Base-by-base conservation (phyloP, 345 rosid species). In the Pseudoturritis turrita region DNA sequence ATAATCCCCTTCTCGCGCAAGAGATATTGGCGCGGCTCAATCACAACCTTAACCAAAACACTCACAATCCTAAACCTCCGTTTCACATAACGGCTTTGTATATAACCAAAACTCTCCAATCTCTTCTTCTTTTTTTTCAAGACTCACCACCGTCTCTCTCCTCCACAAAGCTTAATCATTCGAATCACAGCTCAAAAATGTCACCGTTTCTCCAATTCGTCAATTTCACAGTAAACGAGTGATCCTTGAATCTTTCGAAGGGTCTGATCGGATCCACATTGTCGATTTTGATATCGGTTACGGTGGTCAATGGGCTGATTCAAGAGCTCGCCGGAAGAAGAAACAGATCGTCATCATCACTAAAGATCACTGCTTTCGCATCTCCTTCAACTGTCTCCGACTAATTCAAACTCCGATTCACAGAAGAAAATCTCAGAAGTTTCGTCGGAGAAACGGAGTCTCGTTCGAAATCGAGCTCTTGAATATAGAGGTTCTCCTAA, bases 1-100 rank as follows among this genome's bases (percentile, higher is more conserved):
- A 58, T 39, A 51, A 86, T 74, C 80, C 71, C 81, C 68, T 78
- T 71, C 89, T 80, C 93, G 99, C 97, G 89, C 98, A 89, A 83
- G 96, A 80, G 97, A 95, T 95, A 95, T 95, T 95, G 99, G 99
- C 99, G 96, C 99, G 99, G 98, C 99, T 95, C 97, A 95, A 95
- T 95, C 99, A 95, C 79, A 47, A 54, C 18, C 75, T 76, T 39
- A 53, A 19, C 58, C 53, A 18, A n/a, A 67, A 40, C 90, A 83
- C n/a, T n/a, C n/a, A 87, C 86, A 88, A 88, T 79, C 93, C 62
- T n/a, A 74, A 39, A 29, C 87, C 85, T 85, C 98, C 98, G 73
- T 81, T 87, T 72, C 78, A 74, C 2, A 78, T 96, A 89, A 92
- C 90, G 70, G 96, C 97, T 79, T 86, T 78, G 61, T 89, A 93